Conservation (phyloP, 768 basidiomycete species). For the Trametes maxima region DNA sequence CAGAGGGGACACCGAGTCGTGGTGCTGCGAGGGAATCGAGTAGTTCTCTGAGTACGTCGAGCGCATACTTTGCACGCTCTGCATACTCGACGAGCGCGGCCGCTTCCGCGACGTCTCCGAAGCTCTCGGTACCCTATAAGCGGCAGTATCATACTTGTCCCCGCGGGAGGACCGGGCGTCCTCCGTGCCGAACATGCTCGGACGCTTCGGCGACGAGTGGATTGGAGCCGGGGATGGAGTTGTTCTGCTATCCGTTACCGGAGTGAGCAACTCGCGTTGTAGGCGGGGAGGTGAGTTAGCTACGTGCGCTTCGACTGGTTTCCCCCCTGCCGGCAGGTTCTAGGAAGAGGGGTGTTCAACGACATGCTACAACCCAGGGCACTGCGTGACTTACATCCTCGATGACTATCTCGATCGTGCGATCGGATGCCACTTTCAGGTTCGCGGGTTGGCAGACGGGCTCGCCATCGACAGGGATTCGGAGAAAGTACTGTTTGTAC, state of each 20-base stretch:
- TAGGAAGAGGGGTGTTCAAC: not conserved
- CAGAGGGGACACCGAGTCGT: not conserved
- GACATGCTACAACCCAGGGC: not conserved
- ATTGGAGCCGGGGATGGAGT: constrained; percentile 18
- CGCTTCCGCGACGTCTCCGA: constrained; percentile 7
- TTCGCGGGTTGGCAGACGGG: constrained; percentile 58
- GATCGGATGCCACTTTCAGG: constrained; percentile 53
- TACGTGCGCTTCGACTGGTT: not conserved
- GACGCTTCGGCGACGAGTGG: constrained; percentile 6
- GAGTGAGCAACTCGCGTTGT: constrained; percentile 18
- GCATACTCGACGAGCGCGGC: constrained; percentile 16
- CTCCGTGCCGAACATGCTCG: constrained; percentile 13
- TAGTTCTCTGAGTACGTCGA: constrained; percentile 6
- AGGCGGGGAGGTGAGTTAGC: constrained; percentile 3
- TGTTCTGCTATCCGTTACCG: constrained; percentile 20
- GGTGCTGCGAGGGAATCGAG: not conserved
- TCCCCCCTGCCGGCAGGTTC: constrained; percentile 10
- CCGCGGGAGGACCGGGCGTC: not conserved
- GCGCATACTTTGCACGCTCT: constrained; percentile 9
- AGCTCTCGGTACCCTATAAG: not conserved
- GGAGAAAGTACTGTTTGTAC: constrained; percentile 70
- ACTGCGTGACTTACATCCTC: constrained; percentile 50
- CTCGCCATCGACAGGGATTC: constrained; percentile 55
- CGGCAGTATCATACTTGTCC: constrained; percentile 8
- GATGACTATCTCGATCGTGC: constrained; percentile 59